Evolutionary conservation across 1,284 basidiomycete genomes (phyloP).

Genomic region (Wolfiporia cocos): DNA sequence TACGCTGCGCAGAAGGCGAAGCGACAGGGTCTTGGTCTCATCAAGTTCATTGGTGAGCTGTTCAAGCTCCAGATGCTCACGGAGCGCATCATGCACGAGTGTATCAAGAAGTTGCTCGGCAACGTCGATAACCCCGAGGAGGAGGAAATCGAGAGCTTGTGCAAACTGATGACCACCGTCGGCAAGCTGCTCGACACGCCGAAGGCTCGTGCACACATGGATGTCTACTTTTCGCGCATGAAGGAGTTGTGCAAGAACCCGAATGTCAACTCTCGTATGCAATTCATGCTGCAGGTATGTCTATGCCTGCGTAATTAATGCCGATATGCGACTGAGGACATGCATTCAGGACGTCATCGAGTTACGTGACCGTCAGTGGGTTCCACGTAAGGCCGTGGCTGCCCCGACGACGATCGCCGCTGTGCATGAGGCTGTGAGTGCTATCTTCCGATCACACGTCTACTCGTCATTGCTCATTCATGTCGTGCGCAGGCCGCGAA

Average conservation of each 20-base stretch:
- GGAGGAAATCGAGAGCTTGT: constrained; percentile 95
- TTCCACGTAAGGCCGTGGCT: constrained; percentile 62
- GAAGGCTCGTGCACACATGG: constrained; percentile 82
- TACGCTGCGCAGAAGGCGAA: constrained; percentile 96
- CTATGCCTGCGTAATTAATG: too few relatives aligned
- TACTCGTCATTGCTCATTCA: not conserved
- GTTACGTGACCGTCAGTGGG: constrained; percentile 80
- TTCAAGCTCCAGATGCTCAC: constrained; percentile 82
- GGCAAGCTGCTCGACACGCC: constrained; percentile 75
- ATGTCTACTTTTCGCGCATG: constrained; percentile 92
- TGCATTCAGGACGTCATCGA: constrained; percentile 59
- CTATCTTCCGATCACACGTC: not conserved
- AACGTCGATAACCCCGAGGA: constrained; percentile 95
- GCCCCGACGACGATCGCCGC: constrained; percentile 89
- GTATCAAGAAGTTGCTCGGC: constrained; percentile 89
- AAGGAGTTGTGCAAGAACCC: constrained; percentile 69
- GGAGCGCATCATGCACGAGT: constrained; percentile 75
- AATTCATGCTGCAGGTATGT: constrained; percentile 89
- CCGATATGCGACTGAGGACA: constrained; percentile 10
- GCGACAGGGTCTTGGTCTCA: constrained; percentile 92
- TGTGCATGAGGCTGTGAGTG: constrained; percentile 78
- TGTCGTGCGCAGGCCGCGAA: constrained; percentile 23
- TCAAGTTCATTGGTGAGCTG: constrained; percentile 96
- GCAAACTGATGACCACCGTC: constrained; percentile 88
- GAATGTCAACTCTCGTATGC: constrained; percentile 82